Base-by-base conservation (phyloP, 768 basidiomycete genomes). In the Arthromyces matolae region DNA sequence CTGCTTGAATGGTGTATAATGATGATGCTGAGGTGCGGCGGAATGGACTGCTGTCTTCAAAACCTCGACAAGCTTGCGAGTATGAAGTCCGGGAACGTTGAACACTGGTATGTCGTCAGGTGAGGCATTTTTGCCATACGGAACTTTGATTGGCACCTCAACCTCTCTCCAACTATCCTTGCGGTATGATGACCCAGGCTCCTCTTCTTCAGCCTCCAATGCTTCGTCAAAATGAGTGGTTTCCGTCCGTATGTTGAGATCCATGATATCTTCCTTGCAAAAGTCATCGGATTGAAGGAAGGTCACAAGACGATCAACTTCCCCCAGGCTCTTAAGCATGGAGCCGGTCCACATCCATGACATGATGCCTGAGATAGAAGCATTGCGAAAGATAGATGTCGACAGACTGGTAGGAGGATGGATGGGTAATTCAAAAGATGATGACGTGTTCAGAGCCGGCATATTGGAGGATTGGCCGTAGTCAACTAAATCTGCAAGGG, bases 81-180 rank as follows among this genome's bases (percentile, higher is more conserved):
- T 49, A 35, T 59, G 55, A 9, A 73, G 51, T 0, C 60, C 61
- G 0, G 52, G 31, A 0, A 72, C 60, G 1, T 48, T 32, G 35
- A 68, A 62, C 1, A 24, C 14, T 2, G 55, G 55, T 18, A 52
- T 37, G n/a, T 45, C 42, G 2, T 46, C 47, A 1, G 37, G n/a
- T 1, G 54, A 39, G 0, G 52, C 49, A 0, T 48, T 20, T 10
- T 25, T 42, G 0, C 61, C 61, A 29, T 62, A 61, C 0, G 62
- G 63, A 10, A 68, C 53, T 33, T 12, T 37, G 8, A 38, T 63
- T 38, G 13, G 37, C 25, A 47, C 50, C 19, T 16, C 28, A 8
- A 33, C 32, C 25, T 28, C 54, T 50, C 31, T 47, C n/a, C n/a
- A n/a, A n/a, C n/a, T n/a, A n/a, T n/a, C n/a, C n/a, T n/a, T n/a